These are phyloP conservation scores for Sporisorium exsertum DNA, from an alignment of 1,284 basidiomycete genomes.

Conservation along the genomic window DNA sequence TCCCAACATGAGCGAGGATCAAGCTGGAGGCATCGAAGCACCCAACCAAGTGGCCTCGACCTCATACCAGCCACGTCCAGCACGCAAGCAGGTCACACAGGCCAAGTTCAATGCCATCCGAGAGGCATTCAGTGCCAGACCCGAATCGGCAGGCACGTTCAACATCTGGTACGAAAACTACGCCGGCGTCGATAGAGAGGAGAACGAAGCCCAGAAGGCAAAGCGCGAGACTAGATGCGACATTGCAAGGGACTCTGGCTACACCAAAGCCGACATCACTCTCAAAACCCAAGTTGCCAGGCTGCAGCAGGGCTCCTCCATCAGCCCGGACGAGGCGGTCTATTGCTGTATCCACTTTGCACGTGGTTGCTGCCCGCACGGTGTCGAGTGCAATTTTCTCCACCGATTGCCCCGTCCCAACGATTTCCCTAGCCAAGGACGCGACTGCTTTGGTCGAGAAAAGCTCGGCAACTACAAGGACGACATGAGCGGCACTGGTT, in stretches of 20 bases:
- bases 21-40: conserved; percentile 5
- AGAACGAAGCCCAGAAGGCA: conserved; percentile 75
- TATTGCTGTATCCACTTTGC: conserved; percentile 97
- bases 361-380: conserved; percentile 95
- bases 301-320: conserved; percentile 22
- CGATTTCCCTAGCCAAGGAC: conserved; percentile 85
- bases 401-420: conserved; percentile 79
- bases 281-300: conserved; percentile 34
- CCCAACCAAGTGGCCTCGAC: conserved; percentile 31
- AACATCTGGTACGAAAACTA: conserved; percentile 99
- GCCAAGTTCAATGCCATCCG: conserved; percentile 62
- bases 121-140: conserved; percentile 53
- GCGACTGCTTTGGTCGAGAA: conserved; percentile 96
- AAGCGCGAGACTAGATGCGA: conserved; percentile 91
- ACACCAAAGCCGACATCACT: conserved; percentile 74
- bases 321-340: conserved; percentile 75
- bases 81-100: conserved; percentile 62
- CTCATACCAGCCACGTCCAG: conserved; percentile 57
- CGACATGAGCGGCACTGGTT: conserved; percentile 99
- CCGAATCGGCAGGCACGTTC: conserved; percentile 59
- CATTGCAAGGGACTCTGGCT: conserved; percentile 87
- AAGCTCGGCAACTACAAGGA: conserved; percentile 97
- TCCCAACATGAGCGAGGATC: conserved; percentile 30
- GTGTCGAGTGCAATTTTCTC: conserved; percentile 92
- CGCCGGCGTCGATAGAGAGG: conserved; percentile 76